Evolutionary conservation across 768 basidiomycete genomes (phyloP), one percentile per base, ranked within the genome.

Genomic region (Naganishia friedmannii): DNA sequence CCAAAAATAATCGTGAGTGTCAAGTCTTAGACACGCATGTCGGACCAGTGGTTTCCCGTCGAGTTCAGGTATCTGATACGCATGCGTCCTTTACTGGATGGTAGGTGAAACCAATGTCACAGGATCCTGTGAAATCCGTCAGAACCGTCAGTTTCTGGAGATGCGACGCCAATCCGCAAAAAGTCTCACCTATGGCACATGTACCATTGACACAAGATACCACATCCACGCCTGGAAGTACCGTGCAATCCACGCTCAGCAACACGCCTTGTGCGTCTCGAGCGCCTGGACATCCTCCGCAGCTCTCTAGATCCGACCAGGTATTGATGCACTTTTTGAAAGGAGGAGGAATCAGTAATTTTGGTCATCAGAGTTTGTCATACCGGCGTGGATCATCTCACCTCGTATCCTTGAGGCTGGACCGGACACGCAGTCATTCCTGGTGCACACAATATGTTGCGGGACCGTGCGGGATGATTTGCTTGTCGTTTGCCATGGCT

Each of bases 391-490:
- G 39, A 3, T n/a, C 23, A 1, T 2, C 57, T 21, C n/a, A 58
- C 57, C 37, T 58, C 57, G 34, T 58, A 58, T 4, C 57, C 57
- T 23, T 58, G 2, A 4, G 57, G 57, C 34, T 58, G 57, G n/a
- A 58, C 57, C 39, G 57, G 57, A 23, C 57, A 39, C 2, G 57
- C 57, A 5, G 57, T 39, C 34, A 58, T 37, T 23, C 57, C 57
- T 1, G 57, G 29, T 13, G 32, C 2, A 26, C 57, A 58, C 1
- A 58, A 21, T 7, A 7, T 2, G 1, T 10, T 28, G 12, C 57
- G 57, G 3, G 34, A 13, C 21, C 34, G 34, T 17, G 57, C 32
- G 8, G 32, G 32, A 21, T 31, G 10, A 31, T 29, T n/a, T 3
- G 48, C 34, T 17, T 39, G 32, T 2, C 34, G 32, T 26, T 58